Conservation (phyloP, 1,139 yeast genomes). For the Blastobotrys petasosporus region DNA sequence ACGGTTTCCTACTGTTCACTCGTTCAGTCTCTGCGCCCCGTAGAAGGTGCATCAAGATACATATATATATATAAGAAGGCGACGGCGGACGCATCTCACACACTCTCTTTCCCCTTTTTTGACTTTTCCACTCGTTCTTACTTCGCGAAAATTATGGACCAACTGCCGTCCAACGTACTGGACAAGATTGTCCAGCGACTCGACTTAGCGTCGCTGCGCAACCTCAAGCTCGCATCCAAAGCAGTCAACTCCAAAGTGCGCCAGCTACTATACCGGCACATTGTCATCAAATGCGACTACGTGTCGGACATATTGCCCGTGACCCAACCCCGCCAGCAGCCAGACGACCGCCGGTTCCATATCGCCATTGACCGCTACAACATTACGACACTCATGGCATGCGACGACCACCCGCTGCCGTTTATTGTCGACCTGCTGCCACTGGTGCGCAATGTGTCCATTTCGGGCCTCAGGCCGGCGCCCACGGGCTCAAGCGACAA, state of each 20-base stretch:
- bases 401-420: constrained; percentile 3
- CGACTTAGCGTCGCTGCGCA: background rate
- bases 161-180: background rate
- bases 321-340: background rate
- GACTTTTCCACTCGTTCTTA: too few species aligned
- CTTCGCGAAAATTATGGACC: background rate
- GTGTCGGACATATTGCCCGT: constrained; percentile 9
- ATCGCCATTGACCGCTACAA: constrained; percentile 1
- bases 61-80: too few species aligned
- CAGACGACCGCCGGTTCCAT: background rate
- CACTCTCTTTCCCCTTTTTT: too few species aligned
- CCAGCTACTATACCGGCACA: background rate
- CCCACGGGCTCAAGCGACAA: background rate
- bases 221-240: background rate
- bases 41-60: too few species aligned
- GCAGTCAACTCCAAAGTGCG: background rate
- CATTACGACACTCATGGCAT: constrained; percentile 6
- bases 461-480: constrained; percentile 8
- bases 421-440: constrained; percentile 2
- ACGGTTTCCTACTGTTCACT: too few species aligned
- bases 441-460: background rate
- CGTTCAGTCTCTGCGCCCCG: too few species aligned
- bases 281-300: constrained; percentile 7
- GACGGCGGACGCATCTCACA: too few species aligned
- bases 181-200: background rate